phyloP scores from a whole-genome alignment of 768 basidiomycete genomes.

The Auricularia heimuer region DNA sequence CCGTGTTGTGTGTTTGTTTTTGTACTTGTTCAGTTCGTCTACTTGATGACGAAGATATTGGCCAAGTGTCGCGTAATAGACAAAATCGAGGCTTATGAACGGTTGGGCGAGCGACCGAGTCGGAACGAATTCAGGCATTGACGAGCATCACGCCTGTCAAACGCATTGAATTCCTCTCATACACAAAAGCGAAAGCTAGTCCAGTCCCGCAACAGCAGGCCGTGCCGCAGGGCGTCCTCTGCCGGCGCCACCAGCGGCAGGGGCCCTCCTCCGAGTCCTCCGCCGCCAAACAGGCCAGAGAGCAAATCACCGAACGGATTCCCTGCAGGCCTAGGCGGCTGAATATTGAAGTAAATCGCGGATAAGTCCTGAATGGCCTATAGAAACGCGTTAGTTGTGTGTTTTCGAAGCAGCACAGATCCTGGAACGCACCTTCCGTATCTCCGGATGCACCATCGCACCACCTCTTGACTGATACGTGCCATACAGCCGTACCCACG shows the following conservation, averaged over 20 bases:
- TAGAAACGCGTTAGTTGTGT: no score
- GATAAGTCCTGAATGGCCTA: conserved; percentile 64
- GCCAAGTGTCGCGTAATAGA: no score
- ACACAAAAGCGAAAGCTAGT: neutral
- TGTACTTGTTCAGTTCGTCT: no score
- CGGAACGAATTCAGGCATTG: no score
- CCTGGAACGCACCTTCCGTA: conserved; percentile 45
- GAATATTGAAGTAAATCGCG: conserved; percentile 77
- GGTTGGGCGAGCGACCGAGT: no score
- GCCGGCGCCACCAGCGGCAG: neutral
- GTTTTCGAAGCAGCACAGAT: no score
- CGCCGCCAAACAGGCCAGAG: conserved; percentile 79
- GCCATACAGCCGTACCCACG: conserved; percentile 76
- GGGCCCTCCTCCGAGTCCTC: conserved; percentile 11
- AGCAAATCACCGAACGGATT: conserved; percentile 87
- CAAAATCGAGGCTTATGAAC: no score
- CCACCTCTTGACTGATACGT: conserved; percentile 73
- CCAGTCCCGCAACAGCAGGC: neutral
- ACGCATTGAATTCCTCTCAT: no score
- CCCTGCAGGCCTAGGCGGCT: conserved; percentile 56
- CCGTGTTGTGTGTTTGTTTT: no score
- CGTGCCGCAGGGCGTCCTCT: conserved; percentile 1
- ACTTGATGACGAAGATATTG: no score
- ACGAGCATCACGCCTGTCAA: no score
- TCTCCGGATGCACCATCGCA: conserved; percentile 46